These are phyloP conservation scores for Xylariales sp. DNA, from an alignment of 2,329 filamentous ascomycete genomes.

Conservation along the genomic window DNA sequence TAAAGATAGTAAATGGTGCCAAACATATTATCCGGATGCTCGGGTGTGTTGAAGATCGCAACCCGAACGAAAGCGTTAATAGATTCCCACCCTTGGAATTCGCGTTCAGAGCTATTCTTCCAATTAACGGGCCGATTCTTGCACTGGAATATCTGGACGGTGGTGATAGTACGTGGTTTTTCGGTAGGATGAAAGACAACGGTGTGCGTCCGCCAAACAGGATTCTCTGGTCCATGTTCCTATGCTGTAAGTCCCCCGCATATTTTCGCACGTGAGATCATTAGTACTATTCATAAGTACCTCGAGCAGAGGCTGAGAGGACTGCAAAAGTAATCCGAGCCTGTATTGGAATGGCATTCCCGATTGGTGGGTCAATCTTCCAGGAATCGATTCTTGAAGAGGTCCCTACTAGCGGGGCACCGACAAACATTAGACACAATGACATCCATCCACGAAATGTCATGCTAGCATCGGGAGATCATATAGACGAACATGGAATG, in stretches of 20 bases:
- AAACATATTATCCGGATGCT: slow-evolving; percentile 26
- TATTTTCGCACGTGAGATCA: not conserved
- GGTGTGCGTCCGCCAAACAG: slow-evolving; percentile 12
- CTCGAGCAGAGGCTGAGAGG: not conserved
- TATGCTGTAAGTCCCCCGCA: slow-evolving; percentile 20
- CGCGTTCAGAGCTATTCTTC: not conserved
- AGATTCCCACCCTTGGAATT: not conserved
- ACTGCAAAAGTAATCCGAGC: slow-evolving; percentile 17
- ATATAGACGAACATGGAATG: slow-evolving; percentile 8
- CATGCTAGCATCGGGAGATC: slow-evolving; percentile 12
- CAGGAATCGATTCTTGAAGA: not conserved
- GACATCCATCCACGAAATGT: slow-evolving; percentile 23
- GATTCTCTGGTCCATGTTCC: slow-evolving; percentile 25
- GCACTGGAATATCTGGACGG: slow-evolving; percentile 25
- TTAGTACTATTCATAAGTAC: not conserved
- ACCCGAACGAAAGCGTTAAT: not conserved
- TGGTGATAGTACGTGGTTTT: not conserved
- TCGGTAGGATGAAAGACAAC: not conserved
- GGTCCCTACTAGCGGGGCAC: not conserved
- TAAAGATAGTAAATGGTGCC: slow-evolving; percentile 18
- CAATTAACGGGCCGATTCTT: not conserved
- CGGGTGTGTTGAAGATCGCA: not conserved
- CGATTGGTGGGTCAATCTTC: not conserved
- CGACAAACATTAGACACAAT: not conserved
- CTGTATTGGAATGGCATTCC: slow-evolving; percentile 31